Base-by-base conservation (phyloP, 225 moss, liverwort and hornwort species). In the Asterella californica region DNA sequence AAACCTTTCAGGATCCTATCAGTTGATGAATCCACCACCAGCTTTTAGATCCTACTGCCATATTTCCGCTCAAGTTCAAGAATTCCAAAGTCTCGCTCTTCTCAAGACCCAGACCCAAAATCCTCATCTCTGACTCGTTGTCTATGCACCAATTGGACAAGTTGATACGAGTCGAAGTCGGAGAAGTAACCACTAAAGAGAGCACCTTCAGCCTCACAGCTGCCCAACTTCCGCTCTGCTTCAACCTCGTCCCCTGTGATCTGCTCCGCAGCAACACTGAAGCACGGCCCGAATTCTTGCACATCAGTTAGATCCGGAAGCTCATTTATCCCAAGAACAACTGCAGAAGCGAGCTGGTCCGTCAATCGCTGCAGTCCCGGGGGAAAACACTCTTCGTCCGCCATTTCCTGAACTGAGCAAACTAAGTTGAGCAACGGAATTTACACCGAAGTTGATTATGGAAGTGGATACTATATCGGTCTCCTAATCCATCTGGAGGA, bases 201-300 rank as follows among this genome's bases (percentile, higher is more conserved):
- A 82, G 77, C 70, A 82, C 82, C 21, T 70, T 76, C 34, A 82
- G 33, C 46, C 82, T 75, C 76, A 82, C 76, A 10, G 17, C 33
- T 6, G 47, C 64, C 76, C 68, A 77, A 22, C 33, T 71, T 25
- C 70, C 76, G 45, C 69, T 62, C 38, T 62, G 27, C 24, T 46
- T 78, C 30, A 78, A 11, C 18, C 30, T 48, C 15, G 30, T 14
- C 22, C 68, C 79, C 69, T 69, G 68, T 36, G 79, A 52, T 38
- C 69, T 60, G 65, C 69, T 70, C n/a, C 48, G 70, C 82, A 18
- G 37, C 67, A 12, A 68, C 76, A 49, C 71, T 82, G 82, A 82
- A 82, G 59, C 70, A 76, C 32, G 76, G 76, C 30, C 82, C 82
- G 45, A 53, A 82, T 42, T 76, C 60, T 54, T 70, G 49, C 18